Conservation (phyloP, 2,329 filamentous ascomycete species). For the Pochonia chlamydosporia region DNA sequence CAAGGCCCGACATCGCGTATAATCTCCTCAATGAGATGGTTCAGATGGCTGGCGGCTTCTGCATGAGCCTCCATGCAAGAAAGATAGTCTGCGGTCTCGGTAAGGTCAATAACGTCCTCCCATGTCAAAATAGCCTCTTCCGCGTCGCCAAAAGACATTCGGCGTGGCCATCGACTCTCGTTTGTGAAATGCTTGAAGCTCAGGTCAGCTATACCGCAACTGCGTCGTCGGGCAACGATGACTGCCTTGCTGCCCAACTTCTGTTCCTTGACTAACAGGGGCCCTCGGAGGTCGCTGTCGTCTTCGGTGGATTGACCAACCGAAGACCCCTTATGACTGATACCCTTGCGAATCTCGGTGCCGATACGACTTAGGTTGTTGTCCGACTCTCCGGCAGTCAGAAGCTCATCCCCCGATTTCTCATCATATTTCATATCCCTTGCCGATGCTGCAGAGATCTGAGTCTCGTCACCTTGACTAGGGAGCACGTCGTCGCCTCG, state of each 20-base stretch:
- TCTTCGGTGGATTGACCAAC: conserved; percentile 53
- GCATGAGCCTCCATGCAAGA: conserved; percentile 29
- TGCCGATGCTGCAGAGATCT: conserved; percentile 21
- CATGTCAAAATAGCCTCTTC: conserved; percentile 69
- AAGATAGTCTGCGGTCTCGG: conserved; percentile 22
- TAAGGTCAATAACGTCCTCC: conserved; percentile 46
- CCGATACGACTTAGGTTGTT: conserved; percentile 23
- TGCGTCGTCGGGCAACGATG: conserved; percentile 58
- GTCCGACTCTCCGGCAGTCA: conserved; percentile 18
- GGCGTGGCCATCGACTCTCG: conserved; percentile 62
- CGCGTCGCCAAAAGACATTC: conserved; percentile 69
- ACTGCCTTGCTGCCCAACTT: conserved; percentile 36
- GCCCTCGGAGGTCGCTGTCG: conserved; percentile 53
- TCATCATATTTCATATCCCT: conserved; percentile 17
- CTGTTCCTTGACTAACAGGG: conserved; percentile 42
- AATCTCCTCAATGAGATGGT: conserved; percentile 45
- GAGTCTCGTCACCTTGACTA: conserved; percentile 17
- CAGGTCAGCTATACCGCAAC: conserved; percentile 34
- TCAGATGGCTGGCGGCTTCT: conserved; percentile 52
- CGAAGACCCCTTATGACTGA: conserved; percentile 42
- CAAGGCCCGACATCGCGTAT: conserved; percentile 51
- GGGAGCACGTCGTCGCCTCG: conserved; percentile 26
- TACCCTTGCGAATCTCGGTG: conserved; percentile 36
- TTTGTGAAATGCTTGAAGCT: conserved; percentile 31
- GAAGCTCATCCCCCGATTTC: conserved; percentile 16